Base-by-base conservation (phyloP, 1,139 yeast species). In the Pichia sp. region DNA sequence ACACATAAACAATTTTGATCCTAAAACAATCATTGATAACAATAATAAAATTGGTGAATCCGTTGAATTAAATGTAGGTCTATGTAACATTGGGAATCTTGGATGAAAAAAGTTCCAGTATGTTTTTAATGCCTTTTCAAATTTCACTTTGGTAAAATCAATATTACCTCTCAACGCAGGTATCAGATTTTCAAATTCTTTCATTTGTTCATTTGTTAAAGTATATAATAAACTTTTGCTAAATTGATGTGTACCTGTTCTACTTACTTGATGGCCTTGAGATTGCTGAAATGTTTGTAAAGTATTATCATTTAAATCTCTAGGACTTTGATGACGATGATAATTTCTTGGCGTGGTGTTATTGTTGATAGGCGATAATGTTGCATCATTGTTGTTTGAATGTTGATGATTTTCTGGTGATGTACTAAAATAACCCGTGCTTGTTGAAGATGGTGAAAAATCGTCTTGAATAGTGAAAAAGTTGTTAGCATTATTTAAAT, bases 31-130 rank as follows among this genome's bases (percentile, higher is more conserved):
- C 81, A 79, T 78, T 2, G 76, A 61, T 10, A 75, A 60, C 13
- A 79, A 59, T 25, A 79, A 62, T 27, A 77, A 60, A 0, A 77
- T 73, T n/a, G 75, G 73, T 1, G 73, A 62, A 0, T 60, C 58
- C 31, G 63, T 63, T 0, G 81, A 74, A 45, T 71, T 70, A 59
- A 79, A 79, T 0, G 81, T 73, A 1, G 83, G 82, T 51, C 64
- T 68, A 61, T 79, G 81, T 42, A 79, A 61, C 46, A 79, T 70
- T 2, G 81, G 72, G 57, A 76, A 76, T 53, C 77, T 76, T 3
- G 77, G 75, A 60, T 79, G 82, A 60, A 74, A 79, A 34, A 72
- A 69, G 39, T 69, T 61, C 83, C 83, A 79, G 58, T 77, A 79
- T 25, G 67, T 62, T 44, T 62, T 60, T 19, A 69, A 56, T 14